These are phyloP conservation scores for Leptoxyphium fumago DNA, from an alignment of 2,329 filamentous ascomycete species.

Conservation along the genomic window DNA sequence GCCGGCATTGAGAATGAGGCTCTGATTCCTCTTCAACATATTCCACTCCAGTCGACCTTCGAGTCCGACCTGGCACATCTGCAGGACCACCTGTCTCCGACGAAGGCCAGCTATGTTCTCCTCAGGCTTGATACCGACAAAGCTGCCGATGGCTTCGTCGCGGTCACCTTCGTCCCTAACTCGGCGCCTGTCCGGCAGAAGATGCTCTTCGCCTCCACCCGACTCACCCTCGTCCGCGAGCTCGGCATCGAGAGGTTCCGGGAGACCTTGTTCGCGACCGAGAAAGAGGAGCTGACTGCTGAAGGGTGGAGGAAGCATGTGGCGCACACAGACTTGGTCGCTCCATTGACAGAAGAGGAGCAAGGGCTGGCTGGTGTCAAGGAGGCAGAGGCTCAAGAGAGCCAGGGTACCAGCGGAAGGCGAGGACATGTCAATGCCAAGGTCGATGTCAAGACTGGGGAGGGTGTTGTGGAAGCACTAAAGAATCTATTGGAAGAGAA, in stretches of 20 bases:
- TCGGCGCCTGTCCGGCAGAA: slow-evolving; percentile 67
- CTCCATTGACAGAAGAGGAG: slow-evolving; percentile 70
- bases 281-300: slow-evolving; percentile 51
- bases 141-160: slow-evolving; percentile 38
- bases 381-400: slow-evolving; percentile 59
- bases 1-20: slow-evolving; percentile 55
- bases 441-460: slow-evolving; percentile 40
- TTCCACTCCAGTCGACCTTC: slow-evolving; percentile 41
- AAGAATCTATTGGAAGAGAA: slow-evolving; percentile 40
- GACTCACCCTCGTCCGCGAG: slow-evolving; percentile 60
- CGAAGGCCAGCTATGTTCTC: slow-evolving; percentile 58
- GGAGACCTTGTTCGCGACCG: slow-evolving; percentile 60
- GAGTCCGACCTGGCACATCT: slow-evolving; percentile 48
- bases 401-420: slow-evolving; percentile 50
- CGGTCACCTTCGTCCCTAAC: slow-evolving; percentile 68
- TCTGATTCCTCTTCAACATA: slow-evolving; percentile 45
- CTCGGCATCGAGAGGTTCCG: slow-evolving; percentile 66
- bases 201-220: slow-evolving; percentile 71
- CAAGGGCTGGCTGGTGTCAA: slow-evolving; percentile 55
- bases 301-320: slow-evolving; percentile 61
- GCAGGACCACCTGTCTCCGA: slow-evolving; percentile 47
- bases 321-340: slow-evolving; percentile 43
- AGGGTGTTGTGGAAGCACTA: slow-evolving; percentile 51
- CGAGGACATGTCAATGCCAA: slow-evolving; percentile 33
- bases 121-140: slow-evolving; percentile 48